Evolutionary conservation across 164 flowering plant genomes (phyloP).

Genomic region (Macadamia integrifolia): DNA sequence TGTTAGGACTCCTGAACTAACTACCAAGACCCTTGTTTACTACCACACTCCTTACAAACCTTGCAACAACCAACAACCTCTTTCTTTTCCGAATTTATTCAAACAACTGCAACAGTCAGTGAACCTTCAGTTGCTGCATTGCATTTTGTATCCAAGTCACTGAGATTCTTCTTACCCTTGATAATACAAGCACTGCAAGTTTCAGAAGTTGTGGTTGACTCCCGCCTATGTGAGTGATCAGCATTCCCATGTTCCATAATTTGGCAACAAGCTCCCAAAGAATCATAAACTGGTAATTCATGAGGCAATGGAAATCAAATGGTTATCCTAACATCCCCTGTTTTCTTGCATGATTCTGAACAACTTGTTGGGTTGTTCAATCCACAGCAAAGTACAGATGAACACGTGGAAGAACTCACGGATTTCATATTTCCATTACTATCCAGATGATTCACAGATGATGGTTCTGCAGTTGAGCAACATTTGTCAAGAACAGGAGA

Average conservation of each 20-base stretch:
- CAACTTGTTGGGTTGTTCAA: background rate
- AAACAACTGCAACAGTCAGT: background rate
- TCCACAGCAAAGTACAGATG: background rate
- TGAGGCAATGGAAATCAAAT: too few relatives aligned
- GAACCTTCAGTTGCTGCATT: background rate
- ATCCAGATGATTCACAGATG: background rate
- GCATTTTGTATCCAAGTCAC: background rate
- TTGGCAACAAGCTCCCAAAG: background rate
- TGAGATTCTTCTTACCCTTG: background rate
- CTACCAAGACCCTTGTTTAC: slow-evolving; percentile 22
- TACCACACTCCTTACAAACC: slow-evolving; percentile 49
- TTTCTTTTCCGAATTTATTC: slow-evolving; percentile 30
- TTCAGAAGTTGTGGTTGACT: too few relatives aligned
- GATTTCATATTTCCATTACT: background rate
- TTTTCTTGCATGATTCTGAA: too few relatives aligned
- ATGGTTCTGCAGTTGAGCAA: slow-evolving; percentile 7
- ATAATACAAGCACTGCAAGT: background rate
- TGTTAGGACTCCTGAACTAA: slow-evolving; percentile 30
- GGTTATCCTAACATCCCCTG: too few relatives aligned
- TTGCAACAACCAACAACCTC: slow-evolving; percentile 47
- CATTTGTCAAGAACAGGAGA: slow-evolving; percentile 2
- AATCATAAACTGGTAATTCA: background rate
- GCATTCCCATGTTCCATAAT: background rate
- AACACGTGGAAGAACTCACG: background rate
- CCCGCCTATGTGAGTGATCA: background rate